A percentile compares a stretch with the other conserved stretches of the same genome.
Evolutionary conservation across 2,329 filamentous ascomycete genomes (phyloP).

Genomic region (Fusarium agapanthi): DNA sequence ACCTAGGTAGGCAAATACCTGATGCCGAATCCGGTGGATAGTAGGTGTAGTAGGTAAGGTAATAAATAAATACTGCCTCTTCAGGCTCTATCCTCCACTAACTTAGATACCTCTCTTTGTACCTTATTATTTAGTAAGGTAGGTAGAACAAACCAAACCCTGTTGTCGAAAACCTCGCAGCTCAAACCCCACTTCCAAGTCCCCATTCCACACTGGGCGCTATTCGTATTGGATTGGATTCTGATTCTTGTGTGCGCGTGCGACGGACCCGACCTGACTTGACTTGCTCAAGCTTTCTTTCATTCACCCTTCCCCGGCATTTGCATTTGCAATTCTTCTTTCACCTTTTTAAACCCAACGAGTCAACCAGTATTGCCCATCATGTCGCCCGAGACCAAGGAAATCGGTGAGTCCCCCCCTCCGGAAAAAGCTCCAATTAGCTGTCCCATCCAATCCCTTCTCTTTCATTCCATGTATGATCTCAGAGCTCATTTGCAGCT

Average conservation of each 20-base stretch:
- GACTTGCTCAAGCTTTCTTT: slow-evolving; percentile 36
- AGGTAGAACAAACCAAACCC: slow-evolving; percentile 15
- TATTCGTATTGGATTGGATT: slow-evolving; percentile 14
- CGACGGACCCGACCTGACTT: slow-evolving; percentile 36
- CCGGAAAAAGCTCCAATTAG: neutral
- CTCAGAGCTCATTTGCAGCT: slow-evolving; percentile 8
- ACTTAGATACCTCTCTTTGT: no score
- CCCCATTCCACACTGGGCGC: slow-evolving; percentile 32
- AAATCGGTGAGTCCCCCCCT: slow-evolving; percentile 49
- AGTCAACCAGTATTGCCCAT: slow-evolving; percentile 45
- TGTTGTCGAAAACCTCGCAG: slow-evolving; percentile 38
- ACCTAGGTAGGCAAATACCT: neutral
- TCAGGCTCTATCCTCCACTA: neutral
- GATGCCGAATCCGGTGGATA: neutral
- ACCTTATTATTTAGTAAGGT: neutral
- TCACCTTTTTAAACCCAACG: slow-evolving; percentile 29
- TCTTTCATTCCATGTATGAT: neutral
- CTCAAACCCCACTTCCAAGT: slow-evolving; percentile 36
- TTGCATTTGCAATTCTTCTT: slow-evolving; percentile 34
- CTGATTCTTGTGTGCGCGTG: slow-evolving; percentile 27
- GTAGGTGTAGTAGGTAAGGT: neutral
- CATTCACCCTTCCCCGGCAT: slow-evolving; percentile 33
- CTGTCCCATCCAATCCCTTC: neutral
- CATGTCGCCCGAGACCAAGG: slow-evolving; percentile 58
- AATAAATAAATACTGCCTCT: neutral